These are phyloP conservation scores for Tillandsia leiboldiana DNA, from an alignment of 176 grass and related monocot genomes.

Conservation along the genomic window DNA sequence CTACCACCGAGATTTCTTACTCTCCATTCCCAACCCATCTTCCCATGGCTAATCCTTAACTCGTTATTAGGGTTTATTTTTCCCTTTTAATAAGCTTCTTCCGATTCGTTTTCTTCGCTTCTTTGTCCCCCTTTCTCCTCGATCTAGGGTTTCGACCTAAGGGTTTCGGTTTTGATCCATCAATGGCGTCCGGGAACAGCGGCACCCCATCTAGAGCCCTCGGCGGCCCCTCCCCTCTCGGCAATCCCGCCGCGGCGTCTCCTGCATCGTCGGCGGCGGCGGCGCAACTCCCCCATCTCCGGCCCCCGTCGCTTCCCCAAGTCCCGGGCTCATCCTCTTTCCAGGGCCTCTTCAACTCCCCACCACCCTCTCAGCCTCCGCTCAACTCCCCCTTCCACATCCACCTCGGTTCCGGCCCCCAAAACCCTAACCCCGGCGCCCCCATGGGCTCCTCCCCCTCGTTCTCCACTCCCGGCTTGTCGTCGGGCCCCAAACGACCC, in stretches of 20 bases:
- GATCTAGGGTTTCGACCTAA: neutral
- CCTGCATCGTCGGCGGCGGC: conserved; percentile 24
- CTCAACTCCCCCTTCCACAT: conserved; percentile 76
- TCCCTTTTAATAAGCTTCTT: no score
- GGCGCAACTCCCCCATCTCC: conserved; percentile 49
- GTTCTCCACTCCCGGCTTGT: conserved; percentile 15
- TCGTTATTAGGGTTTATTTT: no score
- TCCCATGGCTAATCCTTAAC: no score
- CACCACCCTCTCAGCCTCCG: conserved; percentile 32
- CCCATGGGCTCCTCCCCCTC: conserved; percentile 30
- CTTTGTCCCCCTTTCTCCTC: no score
- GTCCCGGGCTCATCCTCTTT: conserved; percentile 30
- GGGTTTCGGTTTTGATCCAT: neutral
- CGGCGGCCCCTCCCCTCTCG: conserved; percentile 8
- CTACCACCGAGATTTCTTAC: no score
- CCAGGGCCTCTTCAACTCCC: conserved; percentile 57
- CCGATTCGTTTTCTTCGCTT: no score
- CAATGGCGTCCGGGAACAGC: neutral
- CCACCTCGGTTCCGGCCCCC: conserved; percentile 40
- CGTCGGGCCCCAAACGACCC: conserved; percentile 37
- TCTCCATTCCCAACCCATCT: no score
- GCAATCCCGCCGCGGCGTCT: neutral
- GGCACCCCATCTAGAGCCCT: neutral
- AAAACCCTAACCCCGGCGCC: conserved; percentile 10
- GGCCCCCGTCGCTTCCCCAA: conserved; percentile 35